These are phyloP conservation scores for Alternaria panax DNA, from an alignment of 2,329 filamentous ascomycete species.

Conservation along the genomic window DNA sequence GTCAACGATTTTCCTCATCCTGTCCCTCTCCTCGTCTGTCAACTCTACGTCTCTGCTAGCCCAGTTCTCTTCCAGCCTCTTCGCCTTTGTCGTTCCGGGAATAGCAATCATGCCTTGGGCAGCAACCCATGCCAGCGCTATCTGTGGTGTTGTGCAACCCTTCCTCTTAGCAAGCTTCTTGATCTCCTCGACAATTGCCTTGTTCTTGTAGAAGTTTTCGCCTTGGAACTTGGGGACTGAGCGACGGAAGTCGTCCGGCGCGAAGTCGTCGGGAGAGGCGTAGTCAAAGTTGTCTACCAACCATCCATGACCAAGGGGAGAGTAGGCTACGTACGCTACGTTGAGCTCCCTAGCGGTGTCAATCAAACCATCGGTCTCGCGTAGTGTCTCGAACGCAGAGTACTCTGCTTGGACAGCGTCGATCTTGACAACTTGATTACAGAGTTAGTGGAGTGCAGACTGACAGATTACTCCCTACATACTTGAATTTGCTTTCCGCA, in stretches of 20 bases:
- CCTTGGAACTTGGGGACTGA: constrained; percentile 51
- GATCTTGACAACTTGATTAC: constrained; percentile 52
- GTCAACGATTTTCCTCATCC: constrained; percentile 30
- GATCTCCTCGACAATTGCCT: constrained; percentile 37
- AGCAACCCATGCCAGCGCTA: constrained; percentile 54
- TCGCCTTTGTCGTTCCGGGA: constrained; percentile 51
- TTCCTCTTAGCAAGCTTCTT: constrained; percentile 51
- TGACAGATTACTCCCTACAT: background rate
- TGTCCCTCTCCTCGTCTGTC: constrained; percentile 29
- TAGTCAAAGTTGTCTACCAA: constrained; percentile 31
- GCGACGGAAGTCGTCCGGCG: constrained; percentile 41
- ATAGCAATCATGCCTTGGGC: constrained; percentile 61
- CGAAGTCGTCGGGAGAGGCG: constrained; percentile 55
- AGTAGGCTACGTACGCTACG: constrained; percentile 45
- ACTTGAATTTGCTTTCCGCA: constrained; percentile 55
- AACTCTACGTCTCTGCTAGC: constrained; percentile 29
- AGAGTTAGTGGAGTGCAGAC: background rate
- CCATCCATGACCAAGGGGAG: constrained; percentile 44
- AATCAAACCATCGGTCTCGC: constrained; percentile 50
- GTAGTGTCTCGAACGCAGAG: constrained; percentile 55
- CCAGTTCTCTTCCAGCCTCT: constrained; percentile 32
- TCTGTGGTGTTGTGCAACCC: constrained; percentile 62
- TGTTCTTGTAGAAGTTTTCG: constrained; percentile 46
- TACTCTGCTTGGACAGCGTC: constrained; percentile 60
- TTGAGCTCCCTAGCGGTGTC: constrained; percentile 50